phyloP scores from a whole-genome alignment of 2,329 filamentous ascomycete genomes.

The Rhynchosporium agropyri region DNA sequence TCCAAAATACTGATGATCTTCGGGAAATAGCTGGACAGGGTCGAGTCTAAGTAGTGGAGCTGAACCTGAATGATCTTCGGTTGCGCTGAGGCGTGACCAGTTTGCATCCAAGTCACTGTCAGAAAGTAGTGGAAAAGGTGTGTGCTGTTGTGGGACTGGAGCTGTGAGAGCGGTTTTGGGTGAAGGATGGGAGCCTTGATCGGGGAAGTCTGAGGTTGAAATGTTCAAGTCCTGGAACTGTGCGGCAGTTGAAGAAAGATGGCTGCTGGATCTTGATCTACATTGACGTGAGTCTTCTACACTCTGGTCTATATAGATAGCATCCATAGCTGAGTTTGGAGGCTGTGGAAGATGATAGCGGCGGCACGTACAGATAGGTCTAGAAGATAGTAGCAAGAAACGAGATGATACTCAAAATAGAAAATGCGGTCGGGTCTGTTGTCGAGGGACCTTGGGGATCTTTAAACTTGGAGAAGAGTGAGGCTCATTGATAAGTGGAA shows the following conservation, averaged over 20 bases:
- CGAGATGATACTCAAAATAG: conserved; percentile 35
- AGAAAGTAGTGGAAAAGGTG: conserved; percentile 38
- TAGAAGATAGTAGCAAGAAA: conserved; percentile 24
- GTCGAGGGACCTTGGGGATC: conserved; percentile 29
- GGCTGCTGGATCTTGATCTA: conserved; percentile 41
- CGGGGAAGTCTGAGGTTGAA: conserved; percentile 31
- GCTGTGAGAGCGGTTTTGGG: conserved; percentile 34
- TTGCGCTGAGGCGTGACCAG: conserved; percentile 37
- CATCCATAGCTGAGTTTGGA: conserved; percentile 38
- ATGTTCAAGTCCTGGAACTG: conserved; percentile 41
- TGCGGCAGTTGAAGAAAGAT: conserved; percentile 39
- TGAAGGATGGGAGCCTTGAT: conserved; percentile 29
- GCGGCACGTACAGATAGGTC: conserved; percentile 38
- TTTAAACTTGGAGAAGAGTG: conserved; percentile 34
- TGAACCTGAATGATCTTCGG: conserved; percentile 34
- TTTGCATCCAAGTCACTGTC: conserved; percentile 37
- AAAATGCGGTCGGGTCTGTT: conserved; percentile 26
- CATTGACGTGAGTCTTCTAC: conserved; percentile 41
- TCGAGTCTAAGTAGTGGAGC: conserved; percentile 37
- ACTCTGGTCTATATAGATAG: conserved; percentile 41
- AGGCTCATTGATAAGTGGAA: conserved; percentile 29
- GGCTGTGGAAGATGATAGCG: conserved; percentile 40
- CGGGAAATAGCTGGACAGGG: conserved; percentile 33
- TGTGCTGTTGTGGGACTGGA: conserved; percentile 35
- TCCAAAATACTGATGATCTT: conserved; percentile 22